These are phyloP conservation scores for Candida jianshihensis DNA, from an alignment of 805 yeast genomes.

Conservation along the genomic window DNA sequence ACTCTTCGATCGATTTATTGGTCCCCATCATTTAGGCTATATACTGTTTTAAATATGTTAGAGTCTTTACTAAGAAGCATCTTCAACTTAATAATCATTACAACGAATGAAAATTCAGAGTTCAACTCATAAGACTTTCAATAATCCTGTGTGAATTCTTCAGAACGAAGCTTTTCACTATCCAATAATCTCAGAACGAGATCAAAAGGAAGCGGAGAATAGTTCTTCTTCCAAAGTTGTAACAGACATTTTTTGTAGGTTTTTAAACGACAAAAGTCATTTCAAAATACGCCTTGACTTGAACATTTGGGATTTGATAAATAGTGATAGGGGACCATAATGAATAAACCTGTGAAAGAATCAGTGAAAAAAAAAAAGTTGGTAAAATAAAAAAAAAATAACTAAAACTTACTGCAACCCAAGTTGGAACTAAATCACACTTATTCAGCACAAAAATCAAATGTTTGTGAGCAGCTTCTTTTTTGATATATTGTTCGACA, in stretches of 20 bases:
- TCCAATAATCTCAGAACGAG: slow-evolving; percentile 41
- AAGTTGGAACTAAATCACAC: slow-evolving; percentile 97
- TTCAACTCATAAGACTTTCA: slow-evolving; percentile 73
- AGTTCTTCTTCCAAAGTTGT: slow-evolving; percentile 91
- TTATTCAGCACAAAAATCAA: slow-evolving; percentile 89
- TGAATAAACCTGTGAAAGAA: not conserved
- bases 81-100: slow-evolving; percentile 23
- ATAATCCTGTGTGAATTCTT: slow-evolving; percentile 17
- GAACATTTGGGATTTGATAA: slow-evolving; percentile 61
- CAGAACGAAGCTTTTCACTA: slow-evolving; percentile 27
- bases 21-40: no score
- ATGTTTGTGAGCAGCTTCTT: slow-evolving; percentile 96
- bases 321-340: not conserved
- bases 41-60: slow-evolving; percentile 62
- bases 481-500: slow-evolving; percentile 86
- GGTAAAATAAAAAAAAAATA: slow-evolving; percentile 12
- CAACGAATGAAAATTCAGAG: slow-evolving; percentile 21
- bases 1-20: no score
- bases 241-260: slow-evolving; percentile 75
- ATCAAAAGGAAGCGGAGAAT: slow-evolving; percentile 43
- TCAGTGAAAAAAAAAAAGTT: slow-evolving; percentile 3
- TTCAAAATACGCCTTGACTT: slow-evolving; percentile 66
- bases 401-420: slow-evolving; percentile 94
- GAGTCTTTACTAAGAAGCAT: slow-evolving; percentile 84
- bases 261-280: slow-evolving; percentile 16